Percentiles rank a stretch among this genome's conserved stretches.
Evolutionary conservation across 2,329 filamentous ascomycete species (phyloP).

Genomic region (Microdochium nivale): DNA sequence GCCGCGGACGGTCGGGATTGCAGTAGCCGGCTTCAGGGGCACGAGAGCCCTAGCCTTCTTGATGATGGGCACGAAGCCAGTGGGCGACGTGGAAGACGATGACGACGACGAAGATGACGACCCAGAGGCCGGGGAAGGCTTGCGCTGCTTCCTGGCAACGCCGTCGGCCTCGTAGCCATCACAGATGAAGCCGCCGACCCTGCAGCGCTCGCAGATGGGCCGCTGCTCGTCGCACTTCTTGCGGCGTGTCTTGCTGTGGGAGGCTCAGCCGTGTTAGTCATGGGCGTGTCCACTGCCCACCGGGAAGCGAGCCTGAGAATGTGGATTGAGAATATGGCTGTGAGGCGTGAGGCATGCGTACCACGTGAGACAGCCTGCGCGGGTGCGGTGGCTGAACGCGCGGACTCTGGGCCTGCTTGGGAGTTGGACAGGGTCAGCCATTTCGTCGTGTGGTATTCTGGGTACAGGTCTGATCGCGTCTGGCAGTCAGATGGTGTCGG

Average conservation of each 20-base stretch:
- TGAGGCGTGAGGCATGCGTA: neutral
- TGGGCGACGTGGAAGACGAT: neutral
- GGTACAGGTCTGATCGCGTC: neutral
- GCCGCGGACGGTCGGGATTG: neutral
- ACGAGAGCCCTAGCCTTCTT: neutral
- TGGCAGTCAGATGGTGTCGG: neutral
- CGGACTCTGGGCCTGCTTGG: neutral
- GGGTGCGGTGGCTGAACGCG: neutral
- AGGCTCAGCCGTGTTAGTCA: too few species aligned
- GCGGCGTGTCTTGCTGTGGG: neutral
- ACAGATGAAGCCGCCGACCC: neutral
- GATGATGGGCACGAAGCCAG: neutral
- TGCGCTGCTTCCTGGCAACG: neutral
- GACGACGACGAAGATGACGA: neutral
- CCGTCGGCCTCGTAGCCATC: neutral
- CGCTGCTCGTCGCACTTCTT: constrained; percentile 1
- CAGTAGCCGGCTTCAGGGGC: neutral
- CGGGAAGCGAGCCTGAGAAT: neutral
- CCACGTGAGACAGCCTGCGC: neutral
- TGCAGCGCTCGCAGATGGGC: neutral
- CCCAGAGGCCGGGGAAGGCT: neutral
- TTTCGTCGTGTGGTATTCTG: neutral
- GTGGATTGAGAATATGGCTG: too few species aligned
- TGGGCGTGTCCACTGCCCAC: too few species aligned
- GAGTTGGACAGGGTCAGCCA: neutral